Evolutionary conservation across 2,329 filamentous ascomycete species (phyloP), one percentile per base, ranked within the genome.

Genomic region (Colletotrichum filicis): DNA sequence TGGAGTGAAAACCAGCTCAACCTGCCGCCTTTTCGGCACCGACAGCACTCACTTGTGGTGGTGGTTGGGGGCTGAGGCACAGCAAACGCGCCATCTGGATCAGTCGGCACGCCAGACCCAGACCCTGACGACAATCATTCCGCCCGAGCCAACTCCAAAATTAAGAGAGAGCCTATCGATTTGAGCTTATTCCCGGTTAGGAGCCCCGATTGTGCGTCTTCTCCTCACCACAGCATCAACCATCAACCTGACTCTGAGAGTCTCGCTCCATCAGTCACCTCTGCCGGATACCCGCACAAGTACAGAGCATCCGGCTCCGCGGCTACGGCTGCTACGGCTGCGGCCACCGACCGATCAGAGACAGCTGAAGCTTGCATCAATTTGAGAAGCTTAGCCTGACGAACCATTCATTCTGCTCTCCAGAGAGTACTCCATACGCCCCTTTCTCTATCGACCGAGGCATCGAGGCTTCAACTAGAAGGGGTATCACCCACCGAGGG

Each of bases 21-120:
- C 6, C 26, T 14, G 49, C 12, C 22, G 28, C 60, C 42, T 5
- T 19, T 11, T 22, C 19, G 19, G 12, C 11, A 30, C 8, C 42
- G 19, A 26, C 58, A 9, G 3, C 4, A 12, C n/a, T 42, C 58
- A 12, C 8, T 46, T 42, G n/a, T 9, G 37, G 37, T 61, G 35
- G n/a, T 52, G 42, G 42, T 32, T 28, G 60, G 14, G 26, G 60
- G 26, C 28, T 53, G 67, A 66, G 55, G 53, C 67, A 70, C 60
- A 49, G 60, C 52, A 69, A 52, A 28, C 69, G 58, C 69, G 58
- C 69, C 65, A 63, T 59, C 69, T 72, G 69, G 69, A 68, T 72
- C 58, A 62, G 32, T 59, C 69, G 69, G 69, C 69, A 72, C 65
- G 58, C 63, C 62, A 66, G 16, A 22, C 30, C 68, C 35, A 53